Percentiles rank a stretch among this genome's conserved stretches.
Conservation (phyloP, 2,329 filamentous ascomycete genomes). For the Sclerotinia spermophila region DNA sequence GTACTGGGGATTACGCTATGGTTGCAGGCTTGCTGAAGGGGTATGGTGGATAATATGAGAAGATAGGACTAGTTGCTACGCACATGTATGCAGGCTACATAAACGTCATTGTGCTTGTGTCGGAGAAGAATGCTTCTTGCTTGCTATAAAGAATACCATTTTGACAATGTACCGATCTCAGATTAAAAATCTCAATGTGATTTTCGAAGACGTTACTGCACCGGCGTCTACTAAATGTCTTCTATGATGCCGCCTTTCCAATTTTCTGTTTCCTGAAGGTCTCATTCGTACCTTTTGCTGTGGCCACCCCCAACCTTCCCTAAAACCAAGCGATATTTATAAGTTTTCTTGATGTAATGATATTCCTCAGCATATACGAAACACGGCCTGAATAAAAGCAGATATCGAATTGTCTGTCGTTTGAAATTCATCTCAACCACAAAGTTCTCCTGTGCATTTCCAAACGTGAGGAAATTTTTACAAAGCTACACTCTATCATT, state of each 20-base stretch:
- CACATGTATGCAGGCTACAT: neutral
- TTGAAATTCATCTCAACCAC: neutral
- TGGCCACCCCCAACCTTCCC: rapidly evolving
- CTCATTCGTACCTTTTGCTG: neutral
- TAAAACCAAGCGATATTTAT: rapidly evolving
- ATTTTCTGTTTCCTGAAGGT: neutral
- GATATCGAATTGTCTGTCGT: rapidly evolving
- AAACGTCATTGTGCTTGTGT: neutral
- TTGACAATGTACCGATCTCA: neutral
- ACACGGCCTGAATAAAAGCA: rapidly evolving
- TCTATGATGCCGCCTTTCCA: neutral
- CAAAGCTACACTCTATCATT: rapidly evolving
- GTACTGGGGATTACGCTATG: rapidly evolving
- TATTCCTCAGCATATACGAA: rapidly evolving
- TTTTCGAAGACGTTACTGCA: neutral
- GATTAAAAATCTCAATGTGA: neutral
- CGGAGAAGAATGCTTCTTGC: neutral
- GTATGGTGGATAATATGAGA: neutral
- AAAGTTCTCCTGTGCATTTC: neutral
- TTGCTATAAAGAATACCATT: neutral
- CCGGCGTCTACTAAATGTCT: neutral
- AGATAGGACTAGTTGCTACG: neutral
- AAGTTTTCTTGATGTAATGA: rapidly evolving
- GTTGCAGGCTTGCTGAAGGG: neutral
- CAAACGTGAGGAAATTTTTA: neutral